Evolutionary conservation across 805 yeast species (phyloP).

Genomic region (Metschnikowia vanudenii): DNA sequence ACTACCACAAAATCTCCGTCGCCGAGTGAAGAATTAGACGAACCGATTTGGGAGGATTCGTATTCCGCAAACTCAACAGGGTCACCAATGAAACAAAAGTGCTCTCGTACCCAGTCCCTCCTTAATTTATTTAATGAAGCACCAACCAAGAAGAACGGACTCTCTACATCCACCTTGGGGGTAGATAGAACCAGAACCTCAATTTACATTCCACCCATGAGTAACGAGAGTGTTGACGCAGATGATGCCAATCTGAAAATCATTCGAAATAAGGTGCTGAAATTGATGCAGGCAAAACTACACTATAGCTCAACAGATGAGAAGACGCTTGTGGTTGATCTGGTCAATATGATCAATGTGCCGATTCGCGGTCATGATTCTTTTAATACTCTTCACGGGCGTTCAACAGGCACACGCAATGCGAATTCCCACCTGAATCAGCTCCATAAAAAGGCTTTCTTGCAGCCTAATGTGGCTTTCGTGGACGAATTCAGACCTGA

Average conservation of each 20-base stretch:
- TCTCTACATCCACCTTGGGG: slow-evolving; percentile 5
- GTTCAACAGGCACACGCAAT: too few relatives aligned
- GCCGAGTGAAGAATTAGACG: slow-evolving; percentile 18
- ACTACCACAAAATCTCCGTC: slow-evolving; percentile 15
- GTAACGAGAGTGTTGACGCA: not conserved
- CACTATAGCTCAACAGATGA: not conserved
- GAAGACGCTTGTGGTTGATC: not conserved
- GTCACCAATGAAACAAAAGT: slow-evolving; percentile 10
- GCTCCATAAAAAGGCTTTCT: slow-evolving; percentile 13
- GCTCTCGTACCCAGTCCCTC: slow-evolving; percentile 38
- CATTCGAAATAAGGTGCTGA: slow-evolving; percentile 4
- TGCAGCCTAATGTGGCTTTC: slow-evolving; percentile 41
- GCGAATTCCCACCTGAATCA: not conserved
- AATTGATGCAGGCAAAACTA: slow-evolving; percentile 2
- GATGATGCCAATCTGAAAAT: slow-evolving; percentile 7
- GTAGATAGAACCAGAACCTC: slow-evolving; percentile 11
- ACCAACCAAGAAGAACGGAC: slow-evolving; percentile 14
- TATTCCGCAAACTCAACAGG: not conserved
- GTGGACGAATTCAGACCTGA: slow-evolving; percentile 53
- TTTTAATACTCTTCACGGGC: not conserved
- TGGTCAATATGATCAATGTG: not conserved
- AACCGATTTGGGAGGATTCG: slow-evolving; percentile 16
- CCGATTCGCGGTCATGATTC: not conserved
- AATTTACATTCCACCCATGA: slow-evolving; percentile 7
- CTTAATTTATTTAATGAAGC: slow-evolving; percentile 22